Conservation (phyloP, 805 yeast genomes). For the Lipomyces sp. region DNA sequence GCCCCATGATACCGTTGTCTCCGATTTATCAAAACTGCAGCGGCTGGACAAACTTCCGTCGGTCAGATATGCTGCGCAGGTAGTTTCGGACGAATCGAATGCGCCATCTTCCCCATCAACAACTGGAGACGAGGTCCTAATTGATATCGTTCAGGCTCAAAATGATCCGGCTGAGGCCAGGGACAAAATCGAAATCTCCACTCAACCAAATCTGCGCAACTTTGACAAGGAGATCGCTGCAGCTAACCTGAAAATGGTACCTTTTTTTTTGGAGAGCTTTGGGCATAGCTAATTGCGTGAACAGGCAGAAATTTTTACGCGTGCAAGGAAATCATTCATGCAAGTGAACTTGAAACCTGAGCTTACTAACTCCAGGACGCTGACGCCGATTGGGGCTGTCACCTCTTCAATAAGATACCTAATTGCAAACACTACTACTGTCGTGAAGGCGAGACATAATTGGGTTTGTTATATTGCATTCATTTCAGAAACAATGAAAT, state of each 20-base stretch:
- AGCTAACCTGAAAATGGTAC: not conserved
- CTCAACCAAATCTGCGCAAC: not conserved
- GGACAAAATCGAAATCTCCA: not conserved
- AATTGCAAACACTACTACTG: not conserved
- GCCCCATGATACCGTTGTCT: not conserved
- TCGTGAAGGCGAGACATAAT: not conserved
- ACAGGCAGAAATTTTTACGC: not conserved
- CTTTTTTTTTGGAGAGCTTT: not conserved
- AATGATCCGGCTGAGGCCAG: not conserved
- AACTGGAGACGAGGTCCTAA: not conserved
- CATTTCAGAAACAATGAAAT: not conserved
- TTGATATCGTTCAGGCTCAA: not conserved
- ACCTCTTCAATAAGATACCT: not conserved
- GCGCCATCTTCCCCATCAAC: not conserved
- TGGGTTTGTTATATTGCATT: not conserved
- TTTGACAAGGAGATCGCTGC: not conserved
- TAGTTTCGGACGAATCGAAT: not conserved
- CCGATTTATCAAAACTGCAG: not conserved
- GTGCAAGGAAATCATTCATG: not conserved
- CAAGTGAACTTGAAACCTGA: not conserved
- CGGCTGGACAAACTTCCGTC: not conserved
- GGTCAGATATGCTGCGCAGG: not conserved
- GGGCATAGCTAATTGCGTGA: not conserved
- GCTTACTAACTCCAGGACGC: not conserved
- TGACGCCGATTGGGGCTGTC: slow-evolving; percentile 2